Evolutionary conservation across 176 grass and related monocot genomes (phyloP).

Genomic region (Tillandsia fasciculata): DNA sequence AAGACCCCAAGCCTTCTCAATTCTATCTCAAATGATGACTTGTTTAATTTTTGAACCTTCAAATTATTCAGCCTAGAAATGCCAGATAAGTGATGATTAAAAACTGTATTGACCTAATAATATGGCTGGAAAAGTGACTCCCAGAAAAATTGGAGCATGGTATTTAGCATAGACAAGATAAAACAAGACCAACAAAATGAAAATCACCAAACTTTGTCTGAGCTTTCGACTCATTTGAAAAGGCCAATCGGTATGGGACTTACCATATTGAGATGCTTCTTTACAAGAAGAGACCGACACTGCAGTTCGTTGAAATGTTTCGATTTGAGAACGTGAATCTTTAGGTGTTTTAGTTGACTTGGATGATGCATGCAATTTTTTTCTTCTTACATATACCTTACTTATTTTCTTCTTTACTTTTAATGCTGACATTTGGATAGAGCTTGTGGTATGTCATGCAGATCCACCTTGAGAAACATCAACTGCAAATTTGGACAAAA

Average conservation of each 20-base stretch:
- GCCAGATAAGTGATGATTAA: no score
- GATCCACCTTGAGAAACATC: slow-evolving; percentile 40
- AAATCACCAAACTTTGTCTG: neutral
- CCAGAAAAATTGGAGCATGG: slow-evolving; percentile 4
- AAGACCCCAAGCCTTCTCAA: no score
- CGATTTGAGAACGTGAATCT: slow-evolving; percentile 23
- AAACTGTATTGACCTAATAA: neutral
- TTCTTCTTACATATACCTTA: slow-evolving; percentile 42
- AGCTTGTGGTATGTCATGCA: slow-evolving; percentile 46
- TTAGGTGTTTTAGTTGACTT: slow-evolving; percentile 37
- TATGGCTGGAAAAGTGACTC: slow-evolving; percentile 3
- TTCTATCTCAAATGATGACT: no score
- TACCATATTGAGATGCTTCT: slow-evolving; percentile 42
- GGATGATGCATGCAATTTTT: slow-evolving; percentile 33
- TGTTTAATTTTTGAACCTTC: no score
- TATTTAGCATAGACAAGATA: neutral
- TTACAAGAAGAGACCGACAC: slow-evolving; percentile 13
- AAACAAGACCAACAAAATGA: neutral
- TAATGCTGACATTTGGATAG: slow-evolving; percentile 59
- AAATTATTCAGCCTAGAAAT: no score
- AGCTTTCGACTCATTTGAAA: neutral
- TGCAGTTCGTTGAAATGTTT: slow-evolving; percentile 17
- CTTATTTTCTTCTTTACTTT: slow-evolving; percentile 67
- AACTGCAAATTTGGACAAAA: neutral
- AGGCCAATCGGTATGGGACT: neutral